Percentiles rank a stretch among this genome's conserved stretches.
Evolutionary conservation across 2,329 filamentous ascomycete genomes (phyloP).

Genomic region (Xylariales sp.): DNA sequence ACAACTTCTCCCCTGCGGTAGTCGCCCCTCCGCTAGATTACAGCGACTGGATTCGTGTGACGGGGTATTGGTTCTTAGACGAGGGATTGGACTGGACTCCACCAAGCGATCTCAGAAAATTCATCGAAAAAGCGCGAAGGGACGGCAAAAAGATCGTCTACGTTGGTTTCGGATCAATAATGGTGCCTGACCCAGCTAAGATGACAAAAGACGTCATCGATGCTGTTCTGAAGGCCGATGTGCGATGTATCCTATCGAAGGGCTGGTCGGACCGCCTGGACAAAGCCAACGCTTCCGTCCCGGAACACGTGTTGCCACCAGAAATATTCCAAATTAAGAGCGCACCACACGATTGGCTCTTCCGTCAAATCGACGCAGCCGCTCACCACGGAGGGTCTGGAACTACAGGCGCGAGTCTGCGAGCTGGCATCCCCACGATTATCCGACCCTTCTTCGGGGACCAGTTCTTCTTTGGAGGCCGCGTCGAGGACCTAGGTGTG

Average conservation of each 20-base stretch:
- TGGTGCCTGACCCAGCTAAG: slow-evolving; percentile 87
- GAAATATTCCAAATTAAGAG: slow-evolving; percentile 91
- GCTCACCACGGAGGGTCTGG: slow-evolving; percentile 95
- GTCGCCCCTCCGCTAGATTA: slow-evolving; percentile 96
- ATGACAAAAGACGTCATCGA: slow-evolving; percentile 95
- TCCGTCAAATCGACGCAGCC: slow-evolving; percentile 90
- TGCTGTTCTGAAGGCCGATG: slow-evolving; percentile 88
- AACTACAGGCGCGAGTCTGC: slow-evolving; percentile 91
- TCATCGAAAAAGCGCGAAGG: slow-evolving; percentile 83
- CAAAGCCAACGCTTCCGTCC: slow-evolving; percentile 54
- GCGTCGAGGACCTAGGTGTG: slow-evolving; percentile 93
- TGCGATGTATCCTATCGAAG: slow-evolving; percentile 94
- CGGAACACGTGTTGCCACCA: slow-evolving; percentile 76
- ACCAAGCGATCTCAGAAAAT: slow-evolving; percentile 78
- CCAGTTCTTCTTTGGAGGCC: slow-evolving; percentile 92
- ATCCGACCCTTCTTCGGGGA: slow-evolving; percentile 98
- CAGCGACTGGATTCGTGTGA: slow-evolving; percentile 96
- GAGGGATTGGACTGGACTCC: slow-evolving; percentile 77
- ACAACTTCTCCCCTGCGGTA: slow-evolving; percentile 95
- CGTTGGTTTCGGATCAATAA: slow-evolving; percentile 95
- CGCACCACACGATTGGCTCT: slow-evolving; percentile 97
- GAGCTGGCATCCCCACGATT: slow-evolving; percentile 92
- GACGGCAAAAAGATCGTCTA: slow-evolving; percentile 95
- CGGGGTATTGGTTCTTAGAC: slow-evolving; percentile 97
- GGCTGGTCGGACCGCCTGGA: slow-evolving; percentile 88